Evolutionary conservation across 2,329 filamentous ascomycete genomes (phyloP), one percentile per base, ranked within the genome.

Genomic region (Colletotrichum simmondsii): DNA sequence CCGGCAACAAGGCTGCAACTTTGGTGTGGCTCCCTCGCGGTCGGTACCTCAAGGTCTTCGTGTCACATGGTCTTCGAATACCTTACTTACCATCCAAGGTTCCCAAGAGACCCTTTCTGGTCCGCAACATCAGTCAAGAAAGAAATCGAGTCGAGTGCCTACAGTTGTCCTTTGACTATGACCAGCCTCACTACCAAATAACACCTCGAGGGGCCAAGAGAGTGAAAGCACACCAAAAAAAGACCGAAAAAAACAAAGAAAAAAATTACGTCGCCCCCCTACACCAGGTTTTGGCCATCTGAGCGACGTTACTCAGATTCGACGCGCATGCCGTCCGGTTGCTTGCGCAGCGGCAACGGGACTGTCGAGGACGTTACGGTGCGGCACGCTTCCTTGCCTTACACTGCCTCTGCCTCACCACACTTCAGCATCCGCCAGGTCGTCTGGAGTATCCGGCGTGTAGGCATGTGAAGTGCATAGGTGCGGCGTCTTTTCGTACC

Each of bases 401-500:
- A 61, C 58, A 32, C 58, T 61, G 24, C 58, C 22, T 32, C 24
- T 35, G 37, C 57, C 56, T 63, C 58, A 57, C 37, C 61, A 65
- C 61, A 58, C 61, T 30, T 70, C 54, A 65, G 54, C 67, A 64
- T 30, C 32, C 30, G 53, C 30, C 62, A 59, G 67, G 42, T 62
- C 28, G 42, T 63, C 19, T 42, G 42, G 60, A 28, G 42, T 26
- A 14, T 62, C 42, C 52, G 67, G 67, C 61, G 67, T 65, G 67
- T 59, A n/a, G 46, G 24, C 61, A 35, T 64, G 28, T 30, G 59
- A 19, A 46, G 46, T 62, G 59, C 22, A n/a, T 22, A 19, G 6
- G 42, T n/a, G 42, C 42, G 16, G 14, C 14, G 19, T n/a, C 8
- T 49, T n/a, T 22, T 49, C 8, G 42, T 49, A 49, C 7, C 19